phyloP scores from a whole-genome alignment of 2,329 filamentous ascomycete genomes.

The Botrytis hyacinthi region DNA sequence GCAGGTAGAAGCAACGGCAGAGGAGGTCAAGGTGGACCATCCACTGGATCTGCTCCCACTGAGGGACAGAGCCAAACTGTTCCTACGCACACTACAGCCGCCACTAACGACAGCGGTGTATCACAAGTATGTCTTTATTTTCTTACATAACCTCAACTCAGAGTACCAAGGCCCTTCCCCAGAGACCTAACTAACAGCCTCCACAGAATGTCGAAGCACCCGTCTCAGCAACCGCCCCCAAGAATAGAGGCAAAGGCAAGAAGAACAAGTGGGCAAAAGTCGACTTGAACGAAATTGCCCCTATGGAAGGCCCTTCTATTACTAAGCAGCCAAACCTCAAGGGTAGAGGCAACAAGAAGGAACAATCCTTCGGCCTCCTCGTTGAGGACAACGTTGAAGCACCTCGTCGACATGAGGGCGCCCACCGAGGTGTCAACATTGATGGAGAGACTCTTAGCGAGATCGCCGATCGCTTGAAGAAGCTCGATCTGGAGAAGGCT shows the following conservation, averaged over 20 bases:
- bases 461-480: neutral
- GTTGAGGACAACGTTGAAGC: neutral
- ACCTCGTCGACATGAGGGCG: neutral
- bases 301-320: fast-evolving
- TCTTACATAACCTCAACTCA: neutral
- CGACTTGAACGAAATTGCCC: neutral
- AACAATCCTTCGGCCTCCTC: neutral
- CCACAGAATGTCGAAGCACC: too few relatives aligned
- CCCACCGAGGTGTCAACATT: neutral
- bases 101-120: neutral
- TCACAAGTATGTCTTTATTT: neutral
- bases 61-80: neutral
- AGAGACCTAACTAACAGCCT: neutral
- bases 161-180: fast-evolving
- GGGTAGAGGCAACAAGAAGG: neutral
- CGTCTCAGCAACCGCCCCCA: fast-evolving
- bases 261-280: neutral
- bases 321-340: fast-evolving
- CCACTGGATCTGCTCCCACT: neutral
- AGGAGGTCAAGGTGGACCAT: neutral
- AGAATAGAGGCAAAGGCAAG: neutral
- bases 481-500: neutral
- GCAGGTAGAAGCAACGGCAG: fast-evolving
- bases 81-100: neutral
- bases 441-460: neutral